A percentile compares a stretch with the other conserved stretches of the same genome.
Conservation (phyloP, 768 basidiomycete genomes). For the Kwoniella sp. region DNA sequence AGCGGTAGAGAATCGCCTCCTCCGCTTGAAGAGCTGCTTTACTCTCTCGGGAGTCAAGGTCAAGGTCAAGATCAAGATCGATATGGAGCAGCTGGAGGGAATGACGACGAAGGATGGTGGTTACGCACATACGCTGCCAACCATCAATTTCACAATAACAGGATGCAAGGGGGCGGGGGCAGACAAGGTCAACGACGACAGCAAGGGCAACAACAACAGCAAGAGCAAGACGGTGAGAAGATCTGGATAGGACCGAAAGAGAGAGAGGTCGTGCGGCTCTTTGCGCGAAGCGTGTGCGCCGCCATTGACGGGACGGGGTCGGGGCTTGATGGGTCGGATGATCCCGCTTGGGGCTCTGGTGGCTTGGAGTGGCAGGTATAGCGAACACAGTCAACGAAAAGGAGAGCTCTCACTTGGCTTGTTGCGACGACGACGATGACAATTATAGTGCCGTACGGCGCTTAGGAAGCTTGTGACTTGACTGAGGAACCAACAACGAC, state of each 20-base stretch:
- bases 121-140: constrained; percentile 4
- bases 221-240: constrained; percentile 17
- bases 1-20: constrained; percentile 40
- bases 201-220: neutral
- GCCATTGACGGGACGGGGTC: constrained; percentile 39
- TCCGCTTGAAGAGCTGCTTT: constrained; percentile 35
- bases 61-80: constrained; percentile 1
- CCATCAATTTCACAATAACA: neutral
- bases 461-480: too few species aligned
- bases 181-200: too few species aligned
- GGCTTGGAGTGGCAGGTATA: constrained; percentile 45
- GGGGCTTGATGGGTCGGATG: constrained; percentile 7
- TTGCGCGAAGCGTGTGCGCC: constrained; percentile 35
- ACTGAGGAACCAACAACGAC: too few species aligned
- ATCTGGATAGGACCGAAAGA: constrained; percentile 50
- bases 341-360: constrained; percentile 37
- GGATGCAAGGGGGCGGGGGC: too few species aligned
- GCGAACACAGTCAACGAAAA: too few species aligned
- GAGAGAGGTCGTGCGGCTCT: constrained; percentile 38
- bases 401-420: too few species aligned
- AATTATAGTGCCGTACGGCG: too few species aligned
- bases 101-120: constrained; percentile 29
- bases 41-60: constrained; percentile 15
- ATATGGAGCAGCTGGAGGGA: neutral
- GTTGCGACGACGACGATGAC: too few species aligned